A percentile compares a stretch with the other conserved stretches of the same genome.
Conservation (phyloP, 2,329 filamentous ascomycete genomes). For the Verticillium albo-atrum region DNA sequence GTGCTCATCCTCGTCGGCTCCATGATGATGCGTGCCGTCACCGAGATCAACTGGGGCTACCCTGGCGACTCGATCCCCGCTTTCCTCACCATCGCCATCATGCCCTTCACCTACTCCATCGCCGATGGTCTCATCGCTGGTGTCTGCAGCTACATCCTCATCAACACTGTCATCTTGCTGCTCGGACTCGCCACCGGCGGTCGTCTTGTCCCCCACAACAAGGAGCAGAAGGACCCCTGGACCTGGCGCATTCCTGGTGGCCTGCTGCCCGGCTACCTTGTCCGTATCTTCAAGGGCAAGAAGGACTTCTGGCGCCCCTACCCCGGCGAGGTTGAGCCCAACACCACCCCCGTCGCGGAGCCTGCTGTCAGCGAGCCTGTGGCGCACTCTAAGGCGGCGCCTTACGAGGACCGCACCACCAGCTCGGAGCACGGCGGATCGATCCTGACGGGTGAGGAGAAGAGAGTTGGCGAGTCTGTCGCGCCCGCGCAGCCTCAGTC, state of each 20-base stretch:
- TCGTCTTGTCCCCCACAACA: constrained; percentile 69
- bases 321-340: constrained; percentile 12
- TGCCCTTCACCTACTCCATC: constrained; percentile 90
- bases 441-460: constrained; percentile 6
- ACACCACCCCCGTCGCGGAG: constrained; percentile 13
- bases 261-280: constrained; percentile 69
- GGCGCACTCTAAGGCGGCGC: constrained; percentile 13
- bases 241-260: constrained; percentile 73
- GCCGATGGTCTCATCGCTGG: constrained; percentile 82
- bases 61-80: constrained; percentile 79
- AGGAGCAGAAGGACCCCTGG: constrained; percentile 75
- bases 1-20: constrained; percentile 85
- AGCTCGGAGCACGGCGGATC: constrained; percentile 12
- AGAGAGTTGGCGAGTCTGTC: constrained; percentile 7
- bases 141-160: constrained; percentile 68
- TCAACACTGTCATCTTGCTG: constrained; percentile 69
- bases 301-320: constrained; percentile 65
- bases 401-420: not conserved
- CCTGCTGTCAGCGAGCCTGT: constrained; percentile 1
- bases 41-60: constrained; percentile 87
- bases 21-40: constrained; percentile 75
- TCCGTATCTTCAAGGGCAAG: constrained; percentile 60
- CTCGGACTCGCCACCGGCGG: constrained; percentile 64
- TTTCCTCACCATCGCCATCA: constrained; percentile 77
- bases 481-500: not conserved